Evolutionary conservation across 345 rosid genomes (phyloP).

Genomic region (Hibiscus mutabilis): DNA sequence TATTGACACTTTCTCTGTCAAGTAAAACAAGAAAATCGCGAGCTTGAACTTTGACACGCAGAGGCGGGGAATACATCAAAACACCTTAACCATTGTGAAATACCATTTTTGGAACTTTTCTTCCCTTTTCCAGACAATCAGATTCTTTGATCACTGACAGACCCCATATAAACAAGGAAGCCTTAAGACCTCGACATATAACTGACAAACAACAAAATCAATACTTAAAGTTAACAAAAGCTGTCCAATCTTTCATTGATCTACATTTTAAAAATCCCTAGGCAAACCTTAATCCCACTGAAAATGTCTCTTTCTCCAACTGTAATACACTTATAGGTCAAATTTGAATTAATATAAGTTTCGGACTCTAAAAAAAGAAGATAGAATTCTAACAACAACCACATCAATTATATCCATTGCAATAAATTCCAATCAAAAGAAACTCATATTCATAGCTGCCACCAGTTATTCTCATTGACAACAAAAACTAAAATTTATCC

Average conservation of each 20-base stretch:
- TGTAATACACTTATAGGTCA: background rate
- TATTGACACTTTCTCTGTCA: background rate
- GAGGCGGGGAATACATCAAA: background rate
- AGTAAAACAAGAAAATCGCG: background rate
- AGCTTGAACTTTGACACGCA: background rate
- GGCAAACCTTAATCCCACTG: background rate
- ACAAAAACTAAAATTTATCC: background rate
- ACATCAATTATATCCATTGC: background rate
- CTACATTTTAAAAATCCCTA: background rate
- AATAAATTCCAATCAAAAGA: background rate
- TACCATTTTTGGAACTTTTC: background rate
- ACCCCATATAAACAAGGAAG: background rate
- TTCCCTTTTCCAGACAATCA: background rate
- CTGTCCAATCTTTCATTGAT: background rate
- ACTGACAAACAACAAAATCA: background rate
- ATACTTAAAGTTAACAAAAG: background rate
- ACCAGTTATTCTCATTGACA: background rate
- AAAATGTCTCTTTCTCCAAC: background rate
- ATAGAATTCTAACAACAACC: background rate
- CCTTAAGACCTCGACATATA: background rate
- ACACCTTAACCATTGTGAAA: constrained; percentile 1
- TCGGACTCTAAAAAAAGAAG: background rate
- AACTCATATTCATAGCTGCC: background rate
- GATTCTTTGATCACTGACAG: background rate
- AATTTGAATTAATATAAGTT: background rate